These are phyloP conservation scores for Fusarium illudens DNA, from an alignment of 2,329 filamentous ascomycete genomes.

Conservation along the genomic window DNA sequence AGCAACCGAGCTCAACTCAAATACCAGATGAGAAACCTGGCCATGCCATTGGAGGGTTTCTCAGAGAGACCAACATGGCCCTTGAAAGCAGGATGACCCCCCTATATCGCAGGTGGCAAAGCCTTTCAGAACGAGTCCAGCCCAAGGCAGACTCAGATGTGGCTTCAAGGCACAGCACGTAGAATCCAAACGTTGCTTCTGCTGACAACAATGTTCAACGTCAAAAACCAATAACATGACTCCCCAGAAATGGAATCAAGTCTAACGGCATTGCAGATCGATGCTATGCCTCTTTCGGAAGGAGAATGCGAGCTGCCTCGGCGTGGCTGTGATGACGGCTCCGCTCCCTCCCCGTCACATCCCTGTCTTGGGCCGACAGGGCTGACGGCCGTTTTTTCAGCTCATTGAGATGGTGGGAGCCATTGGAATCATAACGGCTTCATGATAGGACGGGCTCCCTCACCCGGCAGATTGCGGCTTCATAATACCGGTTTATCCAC, in stretches of 20 bases:
- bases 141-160: background rate
- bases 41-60: background rate
- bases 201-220: background rate
- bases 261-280: background rate
- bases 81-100: background rate
- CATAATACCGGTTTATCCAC: background rate
- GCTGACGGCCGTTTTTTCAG: background rate
- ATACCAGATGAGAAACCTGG: background rate
- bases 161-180: background rate
- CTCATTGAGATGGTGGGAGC: background rate
- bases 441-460: background rate
- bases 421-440: background rate
- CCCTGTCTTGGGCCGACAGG: background rate
- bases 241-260: background rate
- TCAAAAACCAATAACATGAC: background rate
- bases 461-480: background rate
- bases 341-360: background rate
- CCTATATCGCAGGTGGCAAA: background rate
- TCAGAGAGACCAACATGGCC: background rate
- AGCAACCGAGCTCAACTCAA: background rate
- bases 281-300: background rate
- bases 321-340: background rate
- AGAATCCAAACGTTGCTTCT: background rate
- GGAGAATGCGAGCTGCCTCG: conserved; percentile 1
- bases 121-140: background rate